Evolutionary conservation across 2,329 filamentous ascomycete species (phyloP).

Genomic region (Penicillium nordicum): DNA sequence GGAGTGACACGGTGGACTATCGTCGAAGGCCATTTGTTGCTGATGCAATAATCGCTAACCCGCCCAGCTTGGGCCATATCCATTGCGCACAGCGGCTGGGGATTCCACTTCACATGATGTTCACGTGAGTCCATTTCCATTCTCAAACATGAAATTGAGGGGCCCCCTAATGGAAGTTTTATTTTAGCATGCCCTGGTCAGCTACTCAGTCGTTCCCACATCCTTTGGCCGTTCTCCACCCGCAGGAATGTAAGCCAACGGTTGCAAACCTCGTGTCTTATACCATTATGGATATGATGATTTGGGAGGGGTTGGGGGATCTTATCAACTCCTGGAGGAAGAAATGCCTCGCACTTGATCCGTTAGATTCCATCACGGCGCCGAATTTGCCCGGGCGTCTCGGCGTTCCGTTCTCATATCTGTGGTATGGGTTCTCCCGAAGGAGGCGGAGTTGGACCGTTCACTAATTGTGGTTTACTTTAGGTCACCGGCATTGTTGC

Average conservation of each 20-base stretch:
- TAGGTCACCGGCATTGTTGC: constrained; percentile 70
- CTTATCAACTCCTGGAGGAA: constrained; percentile 84
- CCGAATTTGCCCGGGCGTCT: constrained; percentile 74
- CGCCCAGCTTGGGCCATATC: constrained; percentile 72
- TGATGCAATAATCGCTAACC: constrained; percentile 84
- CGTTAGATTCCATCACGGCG: constrained; percentile 76
- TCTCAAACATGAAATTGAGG: neutral
- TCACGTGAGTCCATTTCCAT: constrained; percentile 59
- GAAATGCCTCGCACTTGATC: constrained; percentile 69
- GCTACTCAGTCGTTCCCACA: constrained; percentile 83
- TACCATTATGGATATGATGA: constrained; percentile 82
- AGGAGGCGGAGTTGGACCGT: neutral
- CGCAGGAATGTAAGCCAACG: constrained; percentile 69
- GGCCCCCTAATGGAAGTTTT: constrained; percentile 1
- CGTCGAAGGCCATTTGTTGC: constrained; percentile 69
- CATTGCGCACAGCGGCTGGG: constrained; percentile 77
- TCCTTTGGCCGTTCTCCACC: constrained; percentile 76
- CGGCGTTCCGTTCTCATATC: constrained; percentile 81
- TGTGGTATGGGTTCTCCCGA: constrained; percentile 57
- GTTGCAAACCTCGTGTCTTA: constrained; percentile 82
- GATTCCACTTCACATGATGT: constrained; percentile 80
- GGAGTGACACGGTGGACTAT: constrained; percentile 37
- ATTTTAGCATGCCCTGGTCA: constrained; percentile 75
- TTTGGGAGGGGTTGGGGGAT: constrained; percentile 88
- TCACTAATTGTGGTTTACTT: neutral